Conservation (phyloP, 768 basidiomycete species). For the Exidia glandulosa region DNA sequence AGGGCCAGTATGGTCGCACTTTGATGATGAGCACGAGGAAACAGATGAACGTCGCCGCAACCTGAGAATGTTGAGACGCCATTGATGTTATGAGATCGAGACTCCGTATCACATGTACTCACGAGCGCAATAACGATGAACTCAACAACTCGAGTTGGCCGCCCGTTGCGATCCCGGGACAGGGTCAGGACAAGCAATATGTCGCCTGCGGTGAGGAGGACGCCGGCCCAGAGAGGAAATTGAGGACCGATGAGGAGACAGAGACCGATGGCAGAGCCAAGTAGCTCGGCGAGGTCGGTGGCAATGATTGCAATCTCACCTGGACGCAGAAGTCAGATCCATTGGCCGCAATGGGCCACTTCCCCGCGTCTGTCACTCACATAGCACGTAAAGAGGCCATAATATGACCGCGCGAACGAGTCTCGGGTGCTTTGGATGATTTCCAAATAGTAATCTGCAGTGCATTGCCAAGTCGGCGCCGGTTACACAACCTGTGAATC, state of each 20-base stretch:
- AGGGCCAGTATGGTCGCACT: constrained; percentile 57
- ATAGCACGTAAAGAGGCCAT: constrained; percentile 52
- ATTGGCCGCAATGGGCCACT: background rate
- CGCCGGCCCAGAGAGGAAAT: constrained; percentile 59
- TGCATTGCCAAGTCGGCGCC: constrained; percentile 47
- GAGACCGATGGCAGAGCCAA: constrained; percentile 73
- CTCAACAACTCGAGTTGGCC: constrained; percentile 62
- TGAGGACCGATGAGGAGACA: constrained; percentile 54
- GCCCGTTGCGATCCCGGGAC: constrained; percentile 48
- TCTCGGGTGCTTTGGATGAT: constrained; percentile 46
- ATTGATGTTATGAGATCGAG: background rate
- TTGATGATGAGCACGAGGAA: constrained; percentile 68
- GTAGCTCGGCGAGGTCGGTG: constrained; percentile 71
- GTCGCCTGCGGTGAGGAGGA: constrained; percentile 57
- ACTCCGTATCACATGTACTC: constrained; percentile 10
- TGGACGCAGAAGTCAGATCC: constrained; percentile 15
- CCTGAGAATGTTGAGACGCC: constrained; percentile 24
- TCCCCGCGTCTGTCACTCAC: no score
- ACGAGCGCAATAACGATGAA: constrained; percentile 52
- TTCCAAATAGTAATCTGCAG: constrained; percentile 52
- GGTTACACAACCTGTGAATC: constrained; percentile 10
- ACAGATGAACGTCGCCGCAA: constrained; percentile 62
- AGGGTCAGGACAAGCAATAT: constrained; percentile 61
- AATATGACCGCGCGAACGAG: constrained; percentile 48
- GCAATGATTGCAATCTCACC: constrained; percentile 65